Percentiles rank a stretch among this genome's conserved stretches.
phyloP scores from a whole-genome alignment of 768 basidiomycete genomes.

The Boletus sensibilis region DNA sequence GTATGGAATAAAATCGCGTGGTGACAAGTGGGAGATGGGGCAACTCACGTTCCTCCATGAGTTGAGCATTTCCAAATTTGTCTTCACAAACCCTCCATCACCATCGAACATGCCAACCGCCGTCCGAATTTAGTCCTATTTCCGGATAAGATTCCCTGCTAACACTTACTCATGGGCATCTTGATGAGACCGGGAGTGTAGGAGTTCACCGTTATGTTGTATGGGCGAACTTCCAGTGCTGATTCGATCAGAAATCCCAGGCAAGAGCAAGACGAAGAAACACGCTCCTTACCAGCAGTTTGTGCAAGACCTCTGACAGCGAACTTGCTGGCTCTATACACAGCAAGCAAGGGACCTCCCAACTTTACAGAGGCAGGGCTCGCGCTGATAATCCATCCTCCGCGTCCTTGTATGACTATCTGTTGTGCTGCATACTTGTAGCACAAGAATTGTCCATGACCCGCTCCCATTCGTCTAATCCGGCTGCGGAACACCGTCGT shows the following conservation, averaged over 20 bases:
- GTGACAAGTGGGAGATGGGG: no score
- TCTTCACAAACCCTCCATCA: not conserved
- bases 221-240: conserved; percentile 28
- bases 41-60: not conserved
- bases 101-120: not conserved
- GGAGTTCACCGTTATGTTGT: conserved; percentile 38
- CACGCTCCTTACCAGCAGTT: conserved; percentile 28
- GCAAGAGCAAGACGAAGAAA: not conserved
- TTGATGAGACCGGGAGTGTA: conserved; percentile 37
- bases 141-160: not conserved
- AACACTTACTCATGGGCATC: conserved; percentile 28
- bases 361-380: conserved; percentile 24
- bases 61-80: not conserved
- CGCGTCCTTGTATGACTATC: conserved; percentile 40
- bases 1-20: not conserved
- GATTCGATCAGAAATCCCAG: not conserved
- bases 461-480: conserved; percentile 40
- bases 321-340: conserved; percentile 30
- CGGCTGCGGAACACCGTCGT: conserved; percentile 19
- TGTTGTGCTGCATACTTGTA: conserved; percentile 40
- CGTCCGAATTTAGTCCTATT: not conserved
- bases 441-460: conserved; percentile 41
- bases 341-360: conserved; percentile 14
- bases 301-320: conserved; percentile 41
- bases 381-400: conserved; percentile 40